These are phyloP conservation scores for Cerioporus squamosus DNA, from an alignment of 1,284 basidiomycete species.

Conservation along the genomic window DNA sequence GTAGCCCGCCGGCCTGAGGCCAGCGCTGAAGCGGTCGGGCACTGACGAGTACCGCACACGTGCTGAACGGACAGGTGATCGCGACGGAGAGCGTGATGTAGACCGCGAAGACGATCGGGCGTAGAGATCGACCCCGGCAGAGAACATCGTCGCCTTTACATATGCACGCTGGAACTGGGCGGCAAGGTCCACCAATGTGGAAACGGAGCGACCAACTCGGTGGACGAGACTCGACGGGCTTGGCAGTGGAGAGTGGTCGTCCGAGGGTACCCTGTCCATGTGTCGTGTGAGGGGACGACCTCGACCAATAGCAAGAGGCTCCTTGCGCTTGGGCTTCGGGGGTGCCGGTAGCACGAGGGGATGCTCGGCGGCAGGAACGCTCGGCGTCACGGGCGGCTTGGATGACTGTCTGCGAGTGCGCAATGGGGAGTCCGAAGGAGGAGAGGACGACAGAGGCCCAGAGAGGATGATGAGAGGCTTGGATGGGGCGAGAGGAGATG, in stretches of 20 bases:
- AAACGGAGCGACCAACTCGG: conserved; percentile 47
- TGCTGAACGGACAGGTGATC: conserved; percentile 13
- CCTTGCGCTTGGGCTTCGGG: conserved; percentile 8
- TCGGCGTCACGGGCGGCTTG: conserved; percentile 9
- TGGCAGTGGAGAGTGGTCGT: conserved; percentile 12
- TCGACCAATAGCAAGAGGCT: conserved; percentile 25
- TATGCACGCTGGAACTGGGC: conserved; percentile 62
- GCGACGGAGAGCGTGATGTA: conserved; percentile 24
- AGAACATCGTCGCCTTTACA: conserved; percentile 54
- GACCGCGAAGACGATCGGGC: conserved; percentile 22
- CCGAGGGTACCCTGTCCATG: conserved; percentile 1
- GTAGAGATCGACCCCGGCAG: conserved; percentile 35
- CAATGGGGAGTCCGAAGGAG: conserved; percentile 11
- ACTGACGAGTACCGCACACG: conserved; percentile 13
- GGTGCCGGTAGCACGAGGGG: conserved; percentile 18
- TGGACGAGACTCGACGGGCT: conserved; percentile 29
- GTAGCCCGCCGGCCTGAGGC: conserved; percentile 46
- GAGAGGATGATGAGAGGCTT: conserved; percentile 29
- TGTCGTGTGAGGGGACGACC: conserved; percentile 24
- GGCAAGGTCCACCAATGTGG: conserved; percentile 53
- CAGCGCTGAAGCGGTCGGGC: conserved; percentile 8
- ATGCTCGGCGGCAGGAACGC: conserved; percentile 17
- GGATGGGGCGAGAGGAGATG: conserved; percentile 45
- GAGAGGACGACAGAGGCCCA: conserved; percentile 26
- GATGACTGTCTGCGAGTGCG: conserved; percentile 8